Base-by-base conservation (phyloP, 2,329 filamentous ascomycete genomes). In the Eutypa lata region DNA sequence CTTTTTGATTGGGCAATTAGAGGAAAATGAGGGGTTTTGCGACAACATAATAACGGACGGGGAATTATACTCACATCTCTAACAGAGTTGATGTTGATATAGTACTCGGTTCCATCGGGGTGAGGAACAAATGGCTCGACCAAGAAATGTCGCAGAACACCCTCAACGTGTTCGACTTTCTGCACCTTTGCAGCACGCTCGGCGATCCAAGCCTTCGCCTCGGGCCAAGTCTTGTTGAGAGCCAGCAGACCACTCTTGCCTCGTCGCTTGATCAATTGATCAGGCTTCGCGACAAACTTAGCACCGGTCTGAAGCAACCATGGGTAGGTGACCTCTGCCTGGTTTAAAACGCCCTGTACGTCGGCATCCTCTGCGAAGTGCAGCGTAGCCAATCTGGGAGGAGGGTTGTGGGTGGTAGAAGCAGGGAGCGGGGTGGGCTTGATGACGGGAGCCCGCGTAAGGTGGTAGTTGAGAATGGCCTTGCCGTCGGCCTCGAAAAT, bases 391-490 rank as follows among this genome's bases (percentile, higher is more conserved):
- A 97, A 86, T 77, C 90, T 93, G 66, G 92, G 80, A 57, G 94
- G 87, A 65, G 94, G 80, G 81, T 97, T 97, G 87, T 99, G 94
- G 74, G 85, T 94, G 61, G 89, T 76, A 60, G 89, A 82, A 63
- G 83, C 73, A 65, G 92, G 90, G 53, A 97, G 91, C 77, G 94
- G 91, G 70, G 91, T 93, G 64, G 93, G 90, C 89, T 97, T 97
- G 86, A 99, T 96, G 75, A 96, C 89, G 63, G 91, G 88, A 65
- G 94, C 91, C 73, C 94, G 89, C 68, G 94, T 97, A 78, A 99
- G 91, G 83, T 97, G 94, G 85, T 97, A 99, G 89, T 97, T 97
- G 85, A 99, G 85, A 82, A 99, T 97, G 84, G 94, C 94, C 89
- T 99, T 99, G 86, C 94, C 94, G 81, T 99, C 94, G 83, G 93